Evolutionary conservation across 768 basidiomycete genomes (phyloP).

Genomic region (Tricholoma hemisulphureum): DNA sequence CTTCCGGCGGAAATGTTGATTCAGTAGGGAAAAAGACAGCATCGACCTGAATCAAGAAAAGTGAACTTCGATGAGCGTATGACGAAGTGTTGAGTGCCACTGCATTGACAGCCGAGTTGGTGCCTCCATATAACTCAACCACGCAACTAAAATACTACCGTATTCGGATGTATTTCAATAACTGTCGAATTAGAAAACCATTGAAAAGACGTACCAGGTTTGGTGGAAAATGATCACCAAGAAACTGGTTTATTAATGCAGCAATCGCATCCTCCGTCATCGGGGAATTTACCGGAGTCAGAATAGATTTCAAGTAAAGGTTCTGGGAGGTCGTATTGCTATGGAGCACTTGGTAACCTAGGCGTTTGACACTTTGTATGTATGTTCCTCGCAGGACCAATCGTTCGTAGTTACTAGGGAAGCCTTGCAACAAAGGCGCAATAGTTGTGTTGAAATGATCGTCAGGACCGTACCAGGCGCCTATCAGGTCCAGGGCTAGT

Average conservation of each 20-base stretch:
- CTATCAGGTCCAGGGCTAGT: conserved; percentile 30
- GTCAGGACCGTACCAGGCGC: conserved; percentile 22
- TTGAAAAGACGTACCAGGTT: no score
- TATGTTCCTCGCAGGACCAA: conserved; percentile 16
- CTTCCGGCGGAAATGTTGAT: not conserved
- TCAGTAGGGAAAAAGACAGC: conserved; percentile 31
- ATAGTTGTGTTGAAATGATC: conserved; percentile 10
- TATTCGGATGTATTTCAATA: not conserved
- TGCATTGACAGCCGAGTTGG: conserved; percentile 44
- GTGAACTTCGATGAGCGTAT: conserved; percentile 42
- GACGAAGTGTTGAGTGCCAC: conserved; percentile 40
- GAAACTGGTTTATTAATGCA: conserved; percentile 35
- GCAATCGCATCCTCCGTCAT: conserved; percentile 29
- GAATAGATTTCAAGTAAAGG: conserved; percentile 35
- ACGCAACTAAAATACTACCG: conserved; percentile 20
- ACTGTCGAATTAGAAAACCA: conserved; percentile 32
- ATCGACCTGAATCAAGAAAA: conserved; percentile 52
- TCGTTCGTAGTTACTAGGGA: conserved; percentile 6
- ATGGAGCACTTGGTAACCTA: conserved; percentile 12
- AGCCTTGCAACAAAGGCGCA: conserved; percentile 11
- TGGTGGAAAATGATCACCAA: no score
- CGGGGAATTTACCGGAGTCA: conserved; percentile 29
- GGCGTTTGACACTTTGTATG: conserved; percentile 8
- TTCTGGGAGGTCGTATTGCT: conserved; percentile 24
- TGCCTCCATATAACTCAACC: conserved; percentile 46